Conservation (phyloP, 2,329 filamentous ascomycete species). For the Malbranchea zuffiana region DNA sequence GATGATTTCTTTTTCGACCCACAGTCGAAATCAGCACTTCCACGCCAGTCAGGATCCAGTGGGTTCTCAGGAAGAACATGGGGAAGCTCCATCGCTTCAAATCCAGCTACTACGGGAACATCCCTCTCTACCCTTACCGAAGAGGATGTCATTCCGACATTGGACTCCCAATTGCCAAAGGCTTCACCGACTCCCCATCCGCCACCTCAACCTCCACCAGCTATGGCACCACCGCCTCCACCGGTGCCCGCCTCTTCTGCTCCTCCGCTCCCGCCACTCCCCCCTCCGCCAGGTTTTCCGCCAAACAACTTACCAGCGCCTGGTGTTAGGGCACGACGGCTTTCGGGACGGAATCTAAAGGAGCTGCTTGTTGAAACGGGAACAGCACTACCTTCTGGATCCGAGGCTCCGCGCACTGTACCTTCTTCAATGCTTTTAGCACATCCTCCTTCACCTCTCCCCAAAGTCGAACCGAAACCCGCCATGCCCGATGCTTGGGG, state of each 20-base stretch:
- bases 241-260: constrained; percentile 40
- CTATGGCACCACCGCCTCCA: constrained; percentile 21
- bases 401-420: constrained; percentile 20
- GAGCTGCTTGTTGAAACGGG: constrained; percentile 82
- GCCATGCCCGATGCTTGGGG: constrained; percentile 14
- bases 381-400: constrained; percentile 19
- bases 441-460: constrained; percentile 20
- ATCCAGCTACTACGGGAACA: constrained; percentile 57
- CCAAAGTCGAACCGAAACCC: constrained; percentile 21
- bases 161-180: constrained; percentile 27
- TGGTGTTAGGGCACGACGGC: constrained; percentile 60
- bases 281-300: constrained; percentile 14
- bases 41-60: constrained; percentile 73
- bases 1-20: constrained; percentile 71
- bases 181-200: constrained; percentile 23
- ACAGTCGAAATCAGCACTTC: constrained; percentile 55
- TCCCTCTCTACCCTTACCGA: constrained; percentile 65
- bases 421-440: constrained; percentile 20
- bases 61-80: constrained; percentile 65
- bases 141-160: constrained; percentile 34
- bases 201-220: constrained; percentile 13
- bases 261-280: constrained; percentile 17
- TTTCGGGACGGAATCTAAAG: constrained; percentile 70
- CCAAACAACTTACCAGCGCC: constrained; percentile 28
- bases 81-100: constrained; percentile 67